Evolutionary conservation across 148 eudicot species (phyloP).

Genomic region (Amaranthus hypochondriacus): DNA sequence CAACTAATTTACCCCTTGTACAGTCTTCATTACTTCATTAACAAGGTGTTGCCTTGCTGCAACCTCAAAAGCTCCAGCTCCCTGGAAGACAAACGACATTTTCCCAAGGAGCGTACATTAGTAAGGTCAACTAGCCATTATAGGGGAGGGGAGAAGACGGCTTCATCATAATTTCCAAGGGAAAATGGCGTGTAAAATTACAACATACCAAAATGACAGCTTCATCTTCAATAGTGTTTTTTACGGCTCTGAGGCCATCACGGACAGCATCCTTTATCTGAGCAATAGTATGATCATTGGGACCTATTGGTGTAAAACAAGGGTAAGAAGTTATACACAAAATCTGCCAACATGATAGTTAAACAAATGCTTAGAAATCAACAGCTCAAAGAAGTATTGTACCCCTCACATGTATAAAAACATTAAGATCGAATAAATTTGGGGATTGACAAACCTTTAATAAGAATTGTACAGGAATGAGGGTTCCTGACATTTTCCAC

Average conservation of each 20-base stretch:
- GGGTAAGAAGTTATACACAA: background rate
- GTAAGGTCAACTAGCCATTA: background rate
- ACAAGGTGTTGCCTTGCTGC: conserved; percentile 88
- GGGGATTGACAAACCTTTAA: conserved; percentile 52
- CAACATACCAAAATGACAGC: conserved; percentile 67
- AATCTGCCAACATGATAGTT: background rate
- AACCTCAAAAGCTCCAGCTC: conserved; percentile 99
- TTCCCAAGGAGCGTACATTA: background rate
- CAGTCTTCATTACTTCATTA: conserved; percentile 90
- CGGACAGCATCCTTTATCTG: conserved; percentile 99
- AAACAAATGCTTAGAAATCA: background rate
- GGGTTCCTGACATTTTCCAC: conserved; percentile 96
- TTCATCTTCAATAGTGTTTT: conserved; percentile 94
- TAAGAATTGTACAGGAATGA: conserved; percentile 86
- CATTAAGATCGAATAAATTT: background rate
- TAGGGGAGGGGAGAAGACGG: background rate
- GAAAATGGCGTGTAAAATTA: background rate
- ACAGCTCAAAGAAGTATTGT: background rate
- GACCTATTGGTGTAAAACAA: conserved; percentile 46
- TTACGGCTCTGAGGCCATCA: conserved; percentile 93
- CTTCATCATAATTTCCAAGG: background rate
- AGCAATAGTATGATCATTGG: conserved; percentile 97
- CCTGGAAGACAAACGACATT: conserved; percentile 32
- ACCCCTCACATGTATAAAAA: background rate
- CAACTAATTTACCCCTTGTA: conserved; percentile 65